Evolutionary conservation across 805 yeast genomes (phyloP).

Genomic region (Cyberlindnera americana): DNA sequence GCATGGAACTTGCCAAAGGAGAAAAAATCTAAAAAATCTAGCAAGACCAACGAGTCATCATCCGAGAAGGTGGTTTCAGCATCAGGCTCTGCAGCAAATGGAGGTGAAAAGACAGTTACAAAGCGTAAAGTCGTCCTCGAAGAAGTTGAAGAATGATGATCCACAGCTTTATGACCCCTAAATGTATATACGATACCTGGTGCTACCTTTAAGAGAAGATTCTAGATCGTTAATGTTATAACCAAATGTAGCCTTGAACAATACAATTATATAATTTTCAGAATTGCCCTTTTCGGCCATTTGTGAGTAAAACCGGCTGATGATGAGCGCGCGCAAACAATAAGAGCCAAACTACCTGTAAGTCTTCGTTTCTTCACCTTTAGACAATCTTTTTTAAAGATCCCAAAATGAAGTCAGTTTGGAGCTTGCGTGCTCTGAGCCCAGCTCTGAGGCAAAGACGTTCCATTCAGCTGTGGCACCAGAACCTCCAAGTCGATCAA

Average conservation of each 20-base stretch:
- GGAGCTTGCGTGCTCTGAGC: background rate
- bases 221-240: no score
- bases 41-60: no score
- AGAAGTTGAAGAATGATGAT: conserved; percentile 27
- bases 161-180: no score
- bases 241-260: no score
- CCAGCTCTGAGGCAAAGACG: background rate
- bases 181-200: background rate
- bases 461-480: conserved; percentile 13
- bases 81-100: conserved; percentile 3
- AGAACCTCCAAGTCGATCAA: conserved; percentile 21
- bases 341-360: no score
- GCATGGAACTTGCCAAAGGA: conserved; percentile 37
- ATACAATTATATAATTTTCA: no score
- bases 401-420: background rate
- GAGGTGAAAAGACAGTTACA: conserved; percentile 1
- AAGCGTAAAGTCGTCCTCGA: conserved; percentile 30
- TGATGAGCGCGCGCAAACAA: no score
- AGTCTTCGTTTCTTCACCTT: no score
- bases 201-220: background rate
- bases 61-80: conserved; percentile 11
- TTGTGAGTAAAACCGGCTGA: no score
- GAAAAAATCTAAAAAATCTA: conserved; percentile 21
- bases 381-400: background rate
- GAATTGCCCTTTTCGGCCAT: no score